Conservation (phyloP, 2,329 filamentous ascomycete genomes). For the Clarireedia paspali region DNA sequence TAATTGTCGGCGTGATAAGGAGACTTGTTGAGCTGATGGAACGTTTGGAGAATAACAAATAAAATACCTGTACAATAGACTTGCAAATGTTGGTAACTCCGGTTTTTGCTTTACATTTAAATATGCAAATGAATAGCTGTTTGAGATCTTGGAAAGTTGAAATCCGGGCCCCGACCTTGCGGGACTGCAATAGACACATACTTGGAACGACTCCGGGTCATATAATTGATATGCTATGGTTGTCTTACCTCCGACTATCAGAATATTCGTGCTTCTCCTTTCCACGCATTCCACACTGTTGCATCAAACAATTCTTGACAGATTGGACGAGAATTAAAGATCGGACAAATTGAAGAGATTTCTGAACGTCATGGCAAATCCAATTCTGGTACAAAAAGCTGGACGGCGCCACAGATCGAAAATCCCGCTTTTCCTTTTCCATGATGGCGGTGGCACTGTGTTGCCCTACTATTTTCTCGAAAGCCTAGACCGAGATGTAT, state of each 20-base stretch:
- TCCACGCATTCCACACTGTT: neutral
- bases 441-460: slow-evolving; percentile 3
- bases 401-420: neutral
- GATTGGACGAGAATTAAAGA: too few species aligned
- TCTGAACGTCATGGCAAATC: neutral
- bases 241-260: neutral
- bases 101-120: too few species aligned
- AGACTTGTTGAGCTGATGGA: too few species aligned
- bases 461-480: slow-evolving; percentile 5
- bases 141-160: too few species aligned
- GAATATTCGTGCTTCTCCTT: neutral
- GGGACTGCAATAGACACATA: neutral
- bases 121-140: too few species aligned
- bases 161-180: neutral
- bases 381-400: neutral
- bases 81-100: too few species aligned
- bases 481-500: slow-evolving; percentile 2
- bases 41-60: too few species aligned
- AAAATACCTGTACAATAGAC: too few species aligned
- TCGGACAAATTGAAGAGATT: too few species aligned
- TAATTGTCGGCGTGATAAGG: too few species aligned
- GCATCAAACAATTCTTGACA: too few species aligned
- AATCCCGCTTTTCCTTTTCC: slow-evolving; percentile 1
- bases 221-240: neutral
- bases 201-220: neutral